Conservation (phyloP, 495 filamentous ascomycete genomes). For the Neurospora sublineolata region DNA sequence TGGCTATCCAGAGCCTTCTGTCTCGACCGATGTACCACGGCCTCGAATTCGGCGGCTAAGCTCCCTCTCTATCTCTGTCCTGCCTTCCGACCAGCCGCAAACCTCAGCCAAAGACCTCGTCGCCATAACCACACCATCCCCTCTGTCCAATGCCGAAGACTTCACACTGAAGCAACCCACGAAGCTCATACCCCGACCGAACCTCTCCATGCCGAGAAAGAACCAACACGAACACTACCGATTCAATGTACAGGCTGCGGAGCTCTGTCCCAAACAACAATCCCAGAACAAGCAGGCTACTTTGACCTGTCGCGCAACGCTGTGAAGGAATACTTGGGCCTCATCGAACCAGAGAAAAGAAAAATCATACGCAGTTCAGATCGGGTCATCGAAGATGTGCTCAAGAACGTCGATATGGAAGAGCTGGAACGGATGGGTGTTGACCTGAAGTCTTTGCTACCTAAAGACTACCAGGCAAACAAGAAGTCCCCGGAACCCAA, state of each 20-base stretch:
- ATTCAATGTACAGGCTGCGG: constrained; percentile 77
- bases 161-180: constrained; percentile 18
- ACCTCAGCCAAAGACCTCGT: background rate
- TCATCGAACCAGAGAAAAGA: constrained; percentile 7
- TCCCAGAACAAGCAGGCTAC: constrained; percentile 64
- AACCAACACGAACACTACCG: constrained; percentile 34
- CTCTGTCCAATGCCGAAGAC: constrained; percentile 13
- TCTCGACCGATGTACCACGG: constrained; percentile 21
- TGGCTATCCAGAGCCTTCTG: constrained; percentile 32
- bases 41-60: constrained; percentile 9
- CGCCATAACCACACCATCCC: constrained; percentile 12
- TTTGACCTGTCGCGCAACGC: constrained; percentile 49
- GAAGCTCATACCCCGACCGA: background rate
- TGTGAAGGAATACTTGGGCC: constrained; percentile 34
- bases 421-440: constrained; percentile 33
- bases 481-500: constrained; percentile 1
- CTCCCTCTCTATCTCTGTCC: constrained; percentile 36
- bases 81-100: constrained; percentile 13
- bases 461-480: background rate
- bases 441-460: constrained; percentile 21
- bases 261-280: constrained; percentile 62
- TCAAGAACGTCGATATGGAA: constrained; percentile 28
- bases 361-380: constrained; percentile 18
- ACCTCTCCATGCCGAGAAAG: background rate
- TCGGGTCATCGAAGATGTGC: constrained; percentile 28